Evolutionary conservation across 2,329 filamentous ascomycete species (phyloP), one percentile per base, ranked within the genome.

Genomic region (Cryoendolithus antarcticus): DNA sequence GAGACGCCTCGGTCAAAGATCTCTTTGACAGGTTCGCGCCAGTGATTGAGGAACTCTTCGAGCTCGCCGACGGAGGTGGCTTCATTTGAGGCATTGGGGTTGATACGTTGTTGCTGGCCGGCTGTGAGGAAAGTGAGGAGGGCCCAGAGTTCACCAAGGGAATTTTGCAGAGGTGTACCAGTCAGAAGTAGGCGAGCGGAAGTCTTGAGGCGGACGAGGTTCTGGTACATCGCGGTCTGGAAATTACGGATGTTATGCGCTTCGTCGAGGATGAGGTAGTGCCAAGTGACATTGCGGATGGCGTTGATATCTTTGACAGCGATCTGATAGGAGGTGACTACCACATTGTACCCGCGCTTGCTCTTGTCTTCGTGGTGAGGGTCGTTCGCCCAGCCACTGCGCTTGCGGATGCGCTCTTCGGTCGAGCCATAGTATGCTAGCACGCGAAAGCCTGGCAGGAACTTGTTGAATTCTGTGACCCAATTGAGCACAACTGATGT

Each of bases 381-480:
- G 46, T 94, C 82, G 41, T 91, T 85, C 51, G 81, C 86, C 91
- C 91, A 98, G 2, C 91, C 89, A 54, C 82, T 77, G 21, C 93
- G 81, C 61, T 96, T 96, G 48, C 80, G 72, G 58, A 85, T 88
- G 34, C 91, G 80, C 62, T 98, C 91, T 49, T 95, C 86, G 52
- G 88, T 82, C 32, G 81, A 85, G 32, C 93, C 91, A 57, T 96
- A 98, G 64, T 98, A 98, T 0, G 88, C 91, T 43, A 98, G 70
- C 40, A 98, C 93, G 58, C 95, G 96, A 70, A 98, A 98, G 0
- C 91, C 89, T 3, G 93, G 91, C 41, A 88, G 85, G 77, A 89
- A 98, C 59, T 98, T 98, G 57, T 96, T 96, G 71, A 98, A 98
- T 62, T 98, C 91, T 82, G 96, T 96, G 60, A 98, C 93, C 91